phyloP scores from a whole-genome alignment of 129 eudicot species.

The Flaveria sonorensis region DNA sequence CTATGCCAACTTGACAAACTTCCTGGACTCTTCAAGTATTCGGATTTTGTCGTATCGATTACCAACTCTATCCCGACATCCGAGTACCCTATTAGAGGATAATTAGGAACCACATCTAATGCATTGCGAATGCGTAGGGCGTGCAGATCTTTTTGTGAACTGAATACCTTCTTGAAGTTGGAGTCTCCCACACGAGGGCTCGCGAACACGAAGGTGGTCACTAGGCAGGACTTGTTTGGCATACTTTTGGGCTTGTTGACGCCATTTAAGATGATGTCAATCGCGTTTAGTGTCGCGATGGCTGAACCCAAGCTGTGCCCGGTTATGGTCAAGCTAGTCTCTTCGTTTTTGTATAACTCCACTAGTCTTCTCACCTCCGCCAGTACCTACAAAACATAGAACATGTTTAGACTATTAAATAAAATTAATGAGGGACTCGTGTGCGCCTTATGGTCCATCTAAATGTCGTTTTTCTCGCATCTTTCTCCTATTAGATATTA shows the following conservation, averaged over 20 bases:
- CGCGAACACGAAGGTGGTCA: slow-evolving; percentile 73
- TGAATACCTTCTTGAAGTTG: slow-evolving; percentile 37
- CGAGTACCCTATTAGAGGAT: slow-evolving; percentile 59
- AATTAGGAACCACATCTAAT: slow-evolving; percentile 63
- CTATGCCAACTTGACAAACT: slow-evolving; percentile 61
- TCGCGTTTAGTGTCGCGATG: slow-evolving; percentile 73
- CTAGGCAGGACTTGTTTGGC: slow-evolving; percentile 57
- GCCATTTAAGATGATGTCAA: slow-evolving; percentile 65
- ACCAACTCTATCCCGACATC: slow-evolving; percentile 67
- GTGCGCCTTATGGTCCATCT: too few species aligned
- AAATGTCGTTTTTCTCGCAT: too few species aligned
- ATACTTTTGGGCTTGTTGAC: slow-evolving; percentile 50
- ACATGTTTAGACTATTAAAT: neutral
- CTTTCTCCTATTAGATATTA: too few species aligned
- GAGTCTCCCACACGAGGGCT: slow-evolving; percentile 85
- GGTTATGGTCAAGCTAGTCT: slow-evolving; percentile 70
- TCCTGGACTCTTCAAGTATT: slow-evolving; percentile 67
- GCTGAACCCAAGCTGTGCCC: slow-evolving; percentile 98
- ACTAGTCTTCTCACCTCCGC: slow-evolving; percentile 67
- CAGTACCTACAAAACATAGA: slow-evolving; percentile 45
- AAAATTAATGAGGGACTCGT: too few species aligned
- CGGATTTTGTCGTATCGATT: slow-evolving; percentile 61
- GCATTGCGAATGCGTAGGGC: slow-evolving; percentile 53
- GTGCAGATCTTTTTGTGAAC: slow-evolving; percentile 41
- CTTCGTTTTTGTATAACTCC: slow-evolving; percentile 81